Evolutionary conservation across 2,329 filamentous ascomycete species (phyloP), one percentile per base, ranked within the genome.

Genomic region (Talaromyces pinophilus): DNA sequence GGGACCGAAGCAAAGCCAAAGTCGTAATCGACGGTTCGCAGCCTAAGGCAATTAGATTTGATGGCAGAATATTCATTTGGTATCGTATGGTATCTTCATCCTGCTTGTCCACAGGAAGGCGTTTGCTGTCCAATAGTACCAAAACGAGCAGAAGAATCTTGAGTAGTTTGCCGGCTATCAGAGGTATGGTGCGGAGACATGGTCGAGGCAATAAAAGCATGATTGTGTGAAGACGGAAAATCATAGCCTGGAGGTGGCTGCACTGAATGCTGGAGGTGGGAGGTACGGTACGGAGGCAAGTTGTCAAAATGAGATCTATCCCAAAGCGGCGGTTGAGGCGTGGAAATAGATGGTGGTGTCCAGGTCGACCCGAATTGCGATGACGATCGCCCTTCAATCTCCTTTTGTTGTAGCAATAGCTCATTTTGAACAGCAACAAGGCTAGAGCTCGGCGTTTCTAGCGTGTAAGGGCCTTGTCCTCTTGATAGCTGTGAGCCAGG

Each of bases 41-140:
- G 33, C 33, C 33, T 10, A 19, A 8, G n/a, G 11, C 11, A 57
- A 19, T 19, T 38, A 19, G 25, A 38, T 15, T 38, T 33, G 28
- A 40, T 57, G 33, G 30, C 17, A 57, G 11, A 11, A 17, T 38
- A 5, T 7, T 38, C 30, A 57, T 38, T 33, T 57, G 5, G 11
- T 38, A 25, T 35, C 54, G n/a, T 17, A 48, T 19, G 1, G 17
- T 40, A 38, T 8, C 11, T 72, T 82, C 79, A 82, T 62, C 81
- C 81, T 46, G 79, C 79, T 70, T 85, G 83, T 33, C 81, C 81
- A 69, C 80, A 82, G 28, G 81, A 81, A 25, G 83, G 82, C 38
- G 80, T 84, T 65, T 81, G 79, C 65, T 81, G 79, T 5, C 78
- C 78, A 65, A 83, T 80, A 54, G 76, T 75, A 38, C 79, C 79